Base-by-base conservation (phyloP, 169 alveolate species). In the Plasmodium berghei region DNA sequence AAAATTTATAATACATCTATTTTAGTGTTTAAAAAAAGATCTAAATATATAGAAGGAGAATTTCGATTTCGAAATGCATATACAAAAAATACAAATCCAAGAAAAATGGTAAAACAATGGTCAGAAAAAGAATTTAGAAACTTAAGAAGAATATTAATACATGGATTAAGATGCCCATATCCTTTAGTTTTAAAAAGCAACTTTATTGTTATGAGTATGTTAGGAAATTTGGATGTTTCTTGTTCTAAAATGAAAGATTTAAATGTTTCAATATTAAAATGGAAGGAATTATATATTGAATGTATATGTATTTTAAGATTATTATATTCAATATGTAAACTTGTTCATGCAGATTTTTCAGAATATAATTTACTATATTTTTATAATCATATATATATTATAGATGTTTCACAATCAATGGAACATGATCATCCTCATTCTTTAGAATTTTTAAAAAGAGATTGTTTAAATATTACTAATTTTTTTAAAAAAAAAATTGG, bases 91-190 rank as follows among this genome's bases (percentile, higher is more conserved):
- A 94, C 98, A 66, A 99, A 99, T 86, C 99, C 99, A 10, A 93
- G 99, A 63, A 98, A 98, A 92, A 99, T 98, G 99, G 99, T 98
- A 1, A 95, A 97, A 56, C 98, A 97, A 77, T 99, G 99, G 99
- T 99, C 99, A 34, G 99, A 98, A 95, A 99, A 99, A 95, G 99
- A 98, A 92, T 95, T 97, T 66, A 89, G 99, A 71, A 98, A 99
- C 91, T 92, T 98, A 61, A 96, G 97, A 90, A 95, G 99, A 74
- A 92, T 98, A 16, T 93, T 95, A 61, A 92, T 95, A 80, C 94
- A 97, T 49, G 98, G 98, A 52, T 66, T 97, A 70, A 95, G 97
- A 87, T 96, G 98, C 49, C 99, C 99, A 12, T 95, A 95, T 40
- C 99, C 99, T n/a, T 92, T 95, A 54, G 95, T 96, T 18, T 96